Evolutionary conservation across 108 stramenopile species (phyloP).

Genomic region (Nitzschia putrida): DNA sequence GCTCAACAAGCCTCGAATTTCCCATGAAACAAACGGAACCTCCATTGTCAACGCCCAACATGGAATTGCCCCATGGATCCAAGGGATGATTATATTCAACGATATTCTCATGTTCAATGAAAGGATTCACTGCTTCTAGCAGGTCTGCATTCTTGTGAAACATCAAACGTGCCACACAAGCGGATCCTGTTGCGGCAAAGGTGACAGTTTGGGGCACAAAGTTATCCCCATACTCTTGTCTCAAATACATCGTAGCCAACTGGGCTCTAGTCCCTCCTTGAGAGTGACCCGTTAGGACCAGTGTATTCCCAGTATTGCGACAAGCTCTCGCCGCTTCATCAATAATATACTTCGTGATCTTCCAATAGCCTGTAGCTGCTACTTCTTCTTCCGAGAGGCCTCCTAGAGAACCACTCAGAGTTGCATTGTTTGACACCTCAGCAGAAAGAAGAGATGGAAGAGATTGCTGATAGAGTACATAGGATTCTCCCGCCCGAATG

Average conservation of each 20-base stretch:
- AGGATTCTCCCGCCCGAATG: neutral
- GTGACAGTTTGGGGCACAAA: neutral
- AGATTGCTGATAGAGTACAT: neutral
- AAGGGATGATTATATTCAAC: slow-evolving; percentile 19
- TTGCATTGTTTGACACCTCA: neutral
- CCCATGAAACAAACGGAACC: slow-evolving; percentile 10
- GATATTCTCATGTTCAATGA: slow-evolving; percentile 4
- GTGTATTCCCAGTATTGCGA: neutral
- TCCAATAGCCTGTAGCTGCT: slow-evolving; percentile 15
- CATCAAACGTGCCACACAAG: slow-evolving; percentile 8
- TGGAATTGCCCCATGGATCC: slow-evolving; percentile 22
- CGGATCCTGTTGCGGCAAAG: slow-evolving; percentile 14
- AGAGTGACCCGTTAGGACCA: slow-evolving; percentile 16
- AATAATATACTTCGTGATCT: slow-evolving; percentile 9
- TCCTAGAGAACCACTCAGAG: neutral
- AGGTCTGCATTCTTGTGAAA: slow-evolving; percentile 15
- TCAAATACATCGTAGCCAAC: slow-evolving; percentile 12
- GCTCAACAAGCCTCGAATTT: neutral
- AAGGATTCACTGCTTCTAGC: slow-evolving; percentile 7
- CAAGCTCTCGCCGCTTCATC: neutral
- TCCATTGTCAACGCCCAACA: slow-evolving; percentile 15
- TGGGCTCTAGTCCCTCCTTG: slow-evolving; percentile 21
- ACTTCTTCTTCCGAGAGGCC: slow-evolving; percentile 4
- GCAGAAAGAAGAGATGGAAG: neutral
- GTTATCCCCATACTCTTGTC: neutral